A percentile compares a stretch with the other conserved stretches of the same genome.
Conservation (phyloP, 1,139 yeast species). For the Saccharomyces hybrid region DNA sequence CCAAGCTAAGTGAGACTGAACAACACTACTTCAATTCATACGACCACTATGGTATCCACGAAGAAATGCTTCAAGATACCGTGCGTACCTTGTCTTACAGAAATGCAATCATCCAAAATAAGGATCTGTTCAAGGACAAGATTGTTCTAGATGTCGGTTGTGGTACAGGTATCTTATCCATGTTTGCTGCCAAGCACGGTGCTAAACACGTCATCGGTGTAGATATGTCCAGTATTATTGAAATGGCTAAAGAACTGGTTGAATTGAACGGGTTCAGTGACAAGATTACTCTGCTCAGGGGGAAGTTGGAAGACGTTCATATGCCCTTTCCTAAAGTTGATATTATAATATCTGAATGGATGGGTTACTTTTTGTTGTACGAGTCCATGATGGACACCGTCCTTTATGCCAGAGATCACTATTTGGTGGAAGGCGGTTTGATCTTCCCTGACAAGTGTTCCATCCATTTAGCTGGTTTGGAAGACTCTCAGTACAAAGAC, state of each 20-base stretch:
- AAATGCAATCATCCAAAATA: slow-evolving; percentile 87
- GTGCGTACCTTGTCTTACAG: slow-evolving; percentile 89
- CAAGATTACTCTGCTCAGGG: slow-evolving; percentile 82
- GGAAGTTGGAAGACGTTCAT: slow-evolving; percentile 88
- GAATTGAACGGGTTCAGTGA: slow-evolving; percentile 78
- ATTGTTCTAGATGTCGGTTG: slow-evolving; percentile 97
- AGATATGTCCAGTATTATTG: slow-evolving; percentile 95
- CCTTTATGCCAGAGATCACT: slow-evolving; percentile 85
- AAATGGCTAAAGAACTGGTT: slow-evolving; percentile 84
- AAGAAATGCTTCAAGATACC: slow-evolving; percentile 95
- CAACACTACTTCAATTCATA: slow-evolving; percentile 93
- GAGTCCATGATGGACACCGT: slow-evolving; percentile 99
- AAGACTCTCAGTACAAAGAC: slow-evolving; percentile 88
- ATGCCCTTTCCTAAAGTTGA: slow-evolving; percentile 81
- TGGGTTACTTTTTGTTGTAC: slow-evolving; percentile 94
- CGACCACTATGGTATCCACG: slow-evolving; percentile 97
- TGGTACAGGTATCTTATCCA: slow-evolving; percentile 93
- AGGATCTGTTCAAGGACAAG: slow-evolving; percentile 83
- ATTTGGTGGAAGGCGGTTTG: slow-evolving; percentile 78
- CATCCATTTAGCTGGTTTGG: slow-evolving; percentile 87
- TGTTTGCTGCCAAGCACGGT: slow-evolving; percentile 97
- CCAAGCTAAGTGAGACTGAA: slow-evolving; percentile 54
- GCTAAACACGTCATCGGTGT: slow-evolving; percentile 96
- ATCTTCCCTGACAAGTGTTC: slow-evolving; percentile 94
- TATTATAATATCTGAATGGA: slow-evolving; percentile 96